Conservation (phyloP, 1,139 yeast species). For the Nadsonia starkeyi-henricii region DNA sequence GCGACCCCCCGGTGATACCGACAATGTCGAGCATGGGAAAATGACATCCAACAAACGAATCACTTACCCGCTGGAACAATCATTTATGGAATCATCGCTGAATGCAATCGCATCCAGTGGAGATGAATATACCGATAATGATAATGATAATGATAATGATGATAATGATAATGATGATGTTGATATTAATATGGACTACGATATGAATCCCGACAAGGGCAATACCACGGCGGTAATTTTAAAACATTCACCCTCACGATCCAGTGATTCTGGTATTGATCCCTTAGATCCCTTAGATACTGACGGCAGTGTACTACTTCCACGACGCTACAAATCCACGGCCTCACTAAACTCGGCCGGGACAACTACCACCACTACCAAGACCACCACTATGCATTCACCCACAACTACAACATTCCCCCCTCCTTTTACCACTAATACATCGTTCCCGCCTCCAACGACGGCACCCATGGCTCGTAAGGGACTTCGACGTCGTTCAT, state of each 20-base stretch:
- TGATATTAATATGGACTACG: not conserved
- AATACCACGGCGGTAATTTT: no score
- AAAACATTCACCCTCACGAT: no score
- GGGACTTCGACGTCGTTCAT: slow-evolving; percentile 4
- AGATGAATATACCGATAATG: slow-evolving; percentile 1
- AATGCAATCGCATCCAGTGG: not conserved
- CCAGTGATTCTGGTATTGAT: no score
- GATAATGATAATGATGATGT: not conserved
- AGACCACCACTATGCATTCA: not conserved
- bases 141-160: not conserved
- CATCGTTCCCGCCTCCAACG: not conserved
- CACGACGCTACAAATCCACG: no score
- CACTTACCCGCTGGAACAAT: not conserved
- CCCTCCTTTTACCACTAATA: not conserved
- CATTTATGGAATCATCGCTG: not conserved
- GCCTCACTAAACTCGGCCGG: no score
- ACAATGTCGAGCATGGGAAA: no score
- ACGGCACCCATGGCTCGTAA: not conserved
- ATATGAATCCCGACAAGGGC: not conserved
- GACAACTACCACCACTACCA: not conserved
- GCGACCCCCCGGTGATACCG: slow-evolving; percentile 5
- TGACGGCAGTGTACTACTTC: no score
- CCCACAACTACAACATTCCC: not conserved
- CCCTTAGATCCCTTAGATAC: no score
- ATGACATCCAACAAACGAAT: no score